phyloP scores from a whole-genome alignment of 169 alveolate species.

The Cryptosporidium meleagridis region DNA sequence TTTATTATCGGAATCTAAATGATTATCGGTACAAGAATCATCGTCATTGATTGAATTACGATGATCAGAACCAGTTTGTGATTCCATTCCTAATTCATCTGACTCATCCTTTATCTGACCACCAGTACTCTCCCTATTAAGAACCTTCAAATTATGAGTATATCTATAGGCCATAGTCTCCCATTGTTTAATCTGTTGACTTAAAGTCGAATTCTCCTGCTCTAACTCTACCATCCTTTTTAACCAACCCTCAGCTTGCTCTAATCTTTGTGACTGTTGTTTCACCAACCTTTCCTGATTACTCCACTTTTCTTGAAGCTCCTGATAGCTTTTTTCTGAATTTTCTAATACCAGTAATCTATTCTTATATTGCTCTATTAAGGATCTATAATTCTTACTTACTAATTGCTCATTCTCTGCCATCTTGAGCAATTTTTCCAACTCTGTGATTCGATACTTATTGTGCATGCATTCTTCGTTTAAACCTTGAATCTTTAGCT shows the following conservation, averaged over 20 bases:
- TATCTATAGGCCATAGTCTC: conserved; percentile 70
- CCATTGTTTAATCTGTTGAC: conserved; percentile 64
- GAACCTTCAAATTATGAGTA: conserved; percentile 56
- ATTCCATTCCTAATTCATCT: neutral
- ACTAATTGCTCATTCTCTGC: conserved; percentile 73
- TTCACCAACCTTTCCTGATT: conserved; percentile 28
- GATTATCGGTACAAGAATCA: neutral
- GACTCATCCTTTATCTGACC: conserved; percentile 13
- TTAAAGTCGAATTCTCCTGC: conserved; percentile 29
- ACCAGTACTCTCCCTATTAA: conserved; percentile 2
- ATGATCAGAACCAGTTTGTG: neutral
- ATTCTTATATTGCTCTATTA: conserved; percentile 68
- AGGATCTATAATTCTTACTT: conserved; percentile 55
- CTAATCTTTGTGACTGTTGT: conserved; percentile 41
- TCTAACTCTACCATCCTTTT: conserved; percentile 63
- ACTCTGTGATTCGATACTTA: conserved; percentile 54
- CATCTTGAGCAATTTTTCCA: conserved; percentile 64
- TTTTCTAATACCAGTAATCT: conserved; percentile 40
- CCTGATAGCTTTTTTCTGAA: conserved; percentile 39
- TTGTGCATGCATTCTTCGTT: conserved; percentile 55
- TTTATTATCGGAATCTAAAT: neutral
- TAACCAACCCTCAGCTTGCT: conserved; percentile 66
- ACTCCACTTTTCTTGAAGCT: conserved; percentile 58
- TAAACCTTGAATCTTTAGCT: conserved; percentile 28
- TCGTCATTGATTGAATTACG: no score